These are phyloP conservation scores for Millerozyma miso DNA, from an alignment of 805 yeast genomes.

Conservation along the genomic window DNA sequence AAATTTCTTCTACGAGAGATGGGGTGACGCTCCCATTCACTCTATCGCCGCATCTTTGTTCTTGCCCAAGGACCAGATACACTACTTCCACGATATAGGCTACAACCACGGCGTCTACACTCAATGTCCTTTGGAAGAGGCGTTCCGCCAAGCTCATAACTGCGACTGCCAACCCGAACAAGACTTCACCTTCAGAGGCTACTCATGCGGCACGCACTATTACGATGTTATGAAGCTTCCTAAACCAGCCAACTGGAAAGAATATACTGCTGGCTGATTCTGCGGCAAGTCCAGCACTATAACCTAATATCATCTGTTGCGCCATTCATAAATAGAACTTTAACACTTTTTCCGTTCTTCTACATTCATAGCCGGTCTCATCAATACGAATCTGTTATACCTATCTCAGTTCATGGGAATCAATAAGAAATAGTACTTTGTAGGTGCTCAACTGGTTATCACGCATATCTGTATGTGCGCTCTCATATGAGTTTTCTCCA, in stretches of 20 bases:
- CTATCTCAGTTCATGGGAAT: too few species aligned
- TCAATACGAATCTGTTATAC: too few species aligned
- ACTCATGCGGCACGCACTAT: slow-evolving; percentile 29
- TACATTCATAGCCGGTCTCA: too few species aligned
- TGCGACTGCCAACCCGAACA: slow-evolving; percentile 65
- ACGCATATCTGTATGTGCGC: too few species aligned
- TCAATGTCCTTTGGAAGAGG: slow-evolving; percentile 64
- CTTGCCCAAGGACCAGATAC: slow-evolving; percentile 64
- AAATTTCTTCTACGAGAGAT: slow-evolving; percentile 78
- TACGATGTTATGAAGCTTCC: slow-evolving; percentile 26
- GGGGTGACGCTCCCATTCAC: slow-evolving; percentile 92
- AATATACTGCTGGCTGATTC: slow-evolving; percentile 1
- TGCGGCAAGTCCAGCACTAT: not conserved
- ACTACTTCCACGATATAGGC: slow-evolving; percentile 73
- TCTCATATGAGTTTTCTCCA: too few species aligned
- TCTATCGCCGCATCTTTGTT: slow-evolving; percentile 82
- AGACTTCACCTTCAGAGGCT: slow-evolving; percentile 51
- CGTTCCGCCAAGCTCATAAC: slow-evolving; percentile 46
- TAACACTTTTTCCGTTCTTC: too few species aligned
- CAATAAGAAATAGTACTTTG: too few species aligned
- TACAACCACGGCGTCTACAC: slow-evolving; percentile 73
- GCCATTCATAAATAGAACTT: too few species aligned
- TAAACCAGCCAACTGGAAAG: slow-evolving; percentile 29
- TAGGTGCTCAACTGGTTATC: too few species aligned
- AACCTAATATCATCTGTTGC: too few species aligned